Evolutionary conservation across 768 basidiomycete species (phyloP).

Genomic region (Boletus edulis): DNA sequence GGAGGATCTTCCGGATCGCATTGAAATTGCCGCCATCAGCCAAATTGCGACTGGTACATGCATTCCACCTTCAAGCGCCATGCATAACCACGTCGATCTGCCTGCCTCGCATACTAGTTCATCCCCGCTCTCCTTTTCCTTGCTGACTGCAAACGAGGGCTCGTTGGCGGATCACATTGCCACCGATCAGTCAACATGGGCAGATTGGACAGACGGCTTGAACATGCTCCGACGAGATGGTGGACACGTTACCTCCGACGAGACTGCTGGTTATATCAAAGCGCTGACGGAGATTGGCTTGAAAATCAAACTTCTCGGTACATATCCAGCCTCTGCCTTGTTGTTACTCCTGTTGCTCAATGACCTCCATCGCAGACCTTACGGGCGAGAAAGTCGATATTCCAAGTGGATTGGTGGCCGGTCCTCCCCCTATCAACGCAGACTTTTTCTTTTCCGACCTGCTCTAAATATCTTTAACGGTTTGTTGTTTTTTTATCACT

Average conservation of each 20-base stretch:
- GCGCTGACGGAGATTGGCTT: slow-evolving; percentile 88
- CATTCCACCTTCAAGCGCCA: slow-evolving; percentile 60
- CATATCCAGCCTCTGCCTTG: slow-evolving; percentile 21
- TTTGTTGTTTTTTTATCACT: too few relatives aligned
- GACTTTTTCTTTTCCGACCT: slow-evolving; percentile 87
- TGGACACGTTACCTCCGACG: slow-evolving; percentile 78
- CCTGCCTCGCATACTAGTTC: slow-evolving; percentile 49
- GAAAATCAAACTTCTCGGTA: slow-evolving; percentile 86
- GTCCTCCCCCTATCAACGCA: slow-evolving; percentile 72
- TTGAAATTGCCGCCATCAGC: slow-evolving; percentile 76
- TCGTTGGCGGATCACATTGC: slow-evolving; percentile 79
- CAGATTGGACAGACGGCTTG: slow-evolving; percentile 93
- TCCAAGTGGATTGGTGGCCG: slow-evolving; percentile 73
- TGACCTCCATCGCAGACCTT: slow-evolving; percentile 55
- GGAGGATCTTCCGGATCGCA: slow-evolving; percentile 84
- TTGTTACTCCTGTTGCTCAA: neutral
- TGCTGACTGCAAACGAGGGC: slow-evolving; percentile 66
- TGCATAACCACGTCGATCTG: slow-evolving; percentile 60
- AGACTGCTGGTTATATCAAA: slow-evolving; percentile 84
- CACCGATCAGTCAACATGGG: slow-evolving; percentile 75
- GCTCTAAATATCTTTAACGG: slow-evolving; percentile 22
- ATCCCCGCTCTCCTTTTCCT: slow-evolving; percentile 74
- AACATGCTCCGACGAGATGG: slow-evolving; percentile 83
- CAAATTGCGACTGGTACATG: slow-evolving; percentile 80
- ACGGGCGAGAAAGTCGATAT: slow-evolving; percentile 90